Conservation (phyloP, 176 grass and related monocot species). For the Luzula sylvatica region DNA sequence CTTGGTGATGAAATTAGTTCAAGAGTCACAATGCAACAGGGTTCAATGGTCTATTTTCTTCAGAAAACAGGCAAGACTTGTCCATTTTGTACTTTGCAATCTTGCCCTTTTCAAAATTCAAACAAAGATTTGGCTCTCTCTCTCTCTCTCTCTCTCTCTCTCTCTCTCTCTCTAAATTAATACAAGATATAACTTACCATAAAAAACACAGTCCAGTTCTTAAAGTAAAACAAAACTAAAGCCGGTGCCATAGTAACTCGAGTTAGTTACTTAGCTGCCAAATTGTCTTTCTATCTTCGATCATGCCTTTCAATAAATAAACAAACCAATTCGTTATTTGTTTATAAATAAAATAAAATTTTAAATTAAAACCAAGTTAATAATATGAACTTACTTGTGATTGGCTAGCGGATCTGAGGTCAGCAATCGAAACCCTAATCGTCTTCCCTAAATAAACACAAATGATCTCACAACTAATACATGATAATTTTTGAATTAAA, state of each 20-base stretch:
- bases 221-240: no score
- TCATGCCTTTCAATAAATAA: background rate
- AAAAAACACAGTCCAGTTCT: no score
- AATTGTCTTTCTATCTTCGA: background rate
- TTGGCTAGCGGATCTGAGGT: background rate
- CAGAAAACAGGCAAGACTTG: background rate
- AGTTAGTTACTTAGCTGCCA: no score
- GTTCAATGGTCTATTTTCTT: background rate
- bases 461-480: no score
- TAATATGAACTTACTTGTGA: conserved; percentile 1
- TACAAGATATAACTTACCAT: no score
- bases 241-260: no score
- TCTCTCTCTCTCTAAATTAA: background rate
- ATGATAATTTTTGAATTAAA: background rate
- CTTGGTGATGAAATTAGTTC: background rate
- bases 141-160: background rate
- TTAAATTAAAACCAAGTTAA: background rate
- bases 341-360: background rate
- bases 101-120: conserved; percentile 4
- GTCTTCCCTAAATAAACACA: background rate
- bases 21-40: background rate
- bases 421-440: background rate
- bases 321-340: background rate
- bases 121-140: background rate
- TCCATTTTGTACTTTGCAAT: background rate